These are phyloP conservation scores for Brasilioporus rufonigricans DNA, from an alignment of 768 basidiomycete genomes.

Conservation along the genomic window DNA sequence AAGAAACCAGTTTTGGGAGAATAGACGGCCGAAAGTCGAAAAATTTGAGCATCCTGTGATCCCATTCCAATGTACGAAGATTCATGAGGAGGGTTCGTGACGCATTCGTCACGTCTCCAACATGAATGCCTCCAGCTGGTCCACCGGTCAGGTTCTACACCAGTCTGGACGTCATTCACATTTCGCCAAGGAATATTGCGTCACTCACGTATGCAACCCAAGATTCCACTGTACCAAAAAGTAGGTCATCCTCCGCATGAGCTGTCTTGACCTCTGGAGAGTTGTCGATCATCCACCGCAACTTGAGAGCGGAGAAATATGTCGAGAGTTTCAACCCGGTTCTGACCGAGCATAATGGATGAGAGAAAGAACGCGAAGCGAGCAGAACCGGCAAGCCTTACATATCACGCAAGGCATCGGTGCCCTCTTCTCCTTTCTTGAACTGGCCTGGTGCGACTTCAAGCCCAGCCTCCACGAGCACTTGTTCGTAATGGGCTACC, in stretches of 20 bases:
- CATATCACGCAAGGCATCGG: slow-evolving; percentile 65
- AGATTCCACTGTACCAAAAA: slow-evolving; percentile 95
- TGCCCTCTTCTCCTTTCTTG: slow-evolving; percentile 69
- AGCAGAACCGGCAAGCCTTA: slow-evolving; percentile 35
- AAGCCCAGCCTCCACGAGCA: slow-evolving; percentile 71
- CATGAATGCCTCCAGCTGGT: slow-evolving; percentile 64
- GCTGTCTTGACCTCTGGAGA: slow-evolving; percentile 72
- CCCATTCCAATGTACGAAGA: slow-evolving; percentile 79
- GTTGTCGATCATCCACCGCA: slow-evolving; percentile 96
- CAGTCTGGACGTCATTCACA: neutral
- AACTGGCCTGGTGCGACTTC: slow-evolving; percentile 63
- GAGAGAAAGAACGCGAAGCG: neutral
- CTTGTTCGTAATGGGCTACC: slow-evolving; percentile 76
- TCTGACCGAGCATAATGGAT: slow-evolving; percentile 36
- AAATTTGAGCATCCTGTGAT: slow-evolving; percentile 77
- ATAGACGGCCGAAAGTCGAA: slow-evolving; percentile 77
- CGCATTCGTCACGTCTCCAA: slow-evolving; percentile 93
- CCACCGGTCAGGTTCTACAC: slow-evolving; percentile 81
- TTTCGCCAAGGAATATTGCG: slow-evolving; percentile 8
- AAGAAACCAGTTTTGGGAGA: slow-evolving; percentile 84
- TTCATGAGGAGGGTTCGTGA: slow-evolving; percentile 94
- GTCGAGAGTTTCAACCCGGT: slow-evolving; percentile 95
- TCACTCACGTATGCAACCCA: slow-evolving; percentile 84
- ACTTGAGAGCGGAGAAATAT: slow-evolving; percentile 96
- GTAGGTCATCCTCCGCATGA: slow-evolving; percentile 74